These are phyloP conservation scores for Stagonosporopsis cucurbitacearum DNA, from an alignment of 2,329 filamentous ascomycete genomes.

Conservation along the genomic window DNA sequence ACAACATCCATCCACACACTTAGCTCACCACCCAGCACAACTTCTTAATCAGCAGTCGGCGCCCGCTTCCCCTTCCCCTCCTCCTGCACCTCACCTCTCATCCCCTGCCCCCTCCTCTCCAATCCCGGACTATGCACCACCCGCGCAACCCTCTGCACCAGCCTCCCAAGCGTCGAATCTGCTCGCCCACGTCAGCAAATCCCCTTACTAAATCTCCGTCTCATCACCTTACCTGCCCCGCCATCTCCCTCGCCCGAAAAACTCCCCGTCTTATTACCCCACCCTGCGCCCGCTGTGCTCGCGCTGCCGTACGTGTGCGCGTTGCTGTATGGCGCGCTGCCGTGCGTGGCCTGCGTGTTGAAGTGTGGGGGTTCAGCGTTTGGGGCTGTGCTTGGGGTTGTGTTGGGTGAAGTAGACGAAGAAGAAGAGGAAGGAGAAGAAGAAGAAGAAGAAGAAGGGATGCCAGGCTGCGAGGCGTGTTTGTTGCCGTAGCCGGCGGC, in stretches of 20 bases:
- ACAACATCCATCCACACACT: neutral
- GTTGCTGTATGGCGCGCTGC: conserved; percentile 35
- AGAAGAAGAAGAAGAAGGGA: neutral
- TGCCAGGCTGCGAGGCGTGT: neutral
- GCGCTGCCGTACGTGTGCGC: conserved; percentile 39
- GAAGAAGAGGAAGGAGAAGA: neutral
- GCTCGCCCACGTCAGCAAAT: conserved; percentile 5
- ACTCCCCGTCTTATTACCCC: conserved; percentile 49
- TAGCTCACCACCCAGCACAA: neutral
- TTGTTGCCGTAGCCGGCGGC: conserved; percentile 15
- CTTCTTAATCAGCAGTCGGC: neutral
- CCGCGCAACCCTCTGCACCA: conserved; percentile 65
- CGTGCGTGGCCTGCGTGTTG: conserved; percentile 2
- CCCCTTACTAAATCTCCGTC: too few species aligned
- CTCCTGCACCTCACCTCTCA: conserved; percentile 50
- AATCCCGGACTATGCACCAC: conserved; percentile 58
- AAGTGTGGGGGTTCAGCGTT: neutral
- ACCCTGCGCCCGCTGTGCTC: conserved; percentile 45
- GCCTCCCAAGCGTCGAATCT: conserved; percentile 62
- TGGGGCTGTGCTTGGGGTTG: neutral
- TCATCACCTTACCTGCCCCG: neutral
- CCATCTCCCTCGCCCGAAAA: conserved; percentile 16
- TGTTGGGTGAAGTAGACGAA: neutral
- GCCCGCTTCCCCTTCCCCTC: neutral
- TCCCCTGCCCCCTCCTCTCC: conserved; percentile 58